Evolutionary conservation across 2,329 filamentous ascomycete genomes (phyloP).

Genomic region (Phialemoniopsis sp.): DNA sequence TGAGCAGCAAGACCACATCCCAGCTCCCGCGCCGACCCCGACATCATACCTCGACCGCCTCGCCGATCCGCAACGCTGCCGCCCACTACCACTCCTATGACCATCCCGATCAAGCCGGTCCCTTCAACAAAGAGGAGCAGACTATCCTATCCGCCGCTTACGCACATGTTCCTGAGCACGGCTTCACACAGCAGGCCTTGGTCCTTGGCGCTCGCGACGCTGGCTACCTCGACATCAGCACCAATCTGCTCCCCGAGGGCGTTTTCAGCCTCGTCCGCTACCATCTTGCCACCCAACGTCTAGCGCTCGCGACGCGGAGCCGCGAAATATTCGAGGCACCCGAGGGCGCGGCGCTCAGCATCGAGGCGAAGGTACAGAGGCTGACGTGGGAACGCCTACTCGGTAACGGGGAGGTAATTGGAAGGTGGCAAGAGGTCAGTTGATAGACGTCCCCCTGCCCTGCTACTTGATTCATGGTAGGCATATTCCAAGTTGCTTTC

Average conservation of each 20-base stretch:
- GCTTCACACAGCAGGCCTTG: conserved; percentile 74
- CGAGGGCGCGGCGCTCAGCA: conserved; percentile 20
- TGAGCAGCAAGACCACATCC: neutral
- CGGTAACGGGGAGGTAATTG: conserved; percentile 68
- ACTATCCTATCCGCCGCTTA: conserved; percentile 80
- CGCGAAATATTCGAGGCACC: conserved; percentile 30
- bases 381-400: conserved; percentile 74
- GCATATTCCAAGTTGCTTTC: neutral
- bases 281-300: conserved; percentile 66
- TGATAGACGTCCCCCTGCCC: neutral
- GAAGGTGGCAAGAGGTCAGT: conserved; percentile 81
- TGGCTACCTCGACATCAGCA: conserved; percentile 82
- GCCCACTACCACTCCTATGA: conserved; percentile 69
- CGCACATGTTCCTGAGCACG: conserved; percentile 71
- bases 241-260: conserved; percentile 75
- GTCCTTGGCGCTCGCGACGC: conserved; percentile 76
- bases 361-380: conserved; percentile 38
- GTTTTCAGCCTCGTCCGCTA: conserved; percentile 79
- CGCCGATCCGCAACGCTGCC: conserved; percentile 8
- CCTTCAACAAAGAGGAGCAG: conserved; percentile 66
- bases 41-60: neutral
- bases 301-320: conserved; percentile 45
- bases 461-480: conserved; percentile 1
- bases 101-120: conserved; percentile 62
- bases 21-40: neutral